These are phyloP conservation scores for Collybia sordida DNA, from an alignment of 768 basidiomycete species.

Conservation along the genomic window DNA sequence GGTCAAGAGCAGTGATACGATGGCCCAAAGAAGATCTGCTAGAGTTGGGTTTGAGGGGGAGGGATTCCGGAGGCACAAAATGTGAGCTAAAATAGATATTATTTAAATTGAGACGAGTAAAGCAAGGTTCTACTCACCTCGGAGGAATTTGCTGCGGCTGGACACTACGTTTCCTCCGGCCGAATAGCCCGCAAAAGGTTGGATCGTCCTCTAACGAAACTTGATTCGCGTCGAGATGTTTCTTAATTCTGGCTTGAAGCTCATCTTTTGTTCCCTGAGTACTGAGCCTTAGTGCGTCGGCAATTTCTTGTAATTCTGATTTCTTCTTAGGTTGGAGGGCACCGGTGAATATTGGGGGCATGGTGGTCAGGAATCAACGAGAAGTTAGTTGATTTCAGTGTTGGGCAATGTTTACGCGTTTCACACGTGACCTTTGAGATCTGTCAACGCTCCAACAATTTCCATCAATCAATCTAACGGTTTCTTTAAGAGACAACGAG, in stretches of 20 bases:
- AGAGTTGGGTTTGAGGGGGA: slow-evolving; percentile 5
- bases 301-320: slow-evolving; percentile 62
- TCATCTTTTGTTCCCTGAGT: slow-evolving; percentile 65
- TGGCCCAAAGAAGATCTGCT: slow-evolving; percentile 10
- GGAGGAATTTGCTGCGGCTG: slow-evolving; percentile 30
- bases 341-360: slow-evolving; percentile 51
- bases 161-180: slow-evolving; percentile 41
- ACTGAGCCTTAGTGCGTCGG: slow-evolving; percentile 48
- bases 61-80: not conserved
- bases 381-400: slow-evolving; percentile 20
- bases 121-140: not conserved
- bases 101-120: not conserved
- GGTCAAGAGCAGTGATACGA: slow-evolving; percentile 32
- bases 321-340: slow-evolving; percentile 67
- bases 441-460: not conserved
- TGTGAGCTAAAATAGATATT: slow-evolving; percentile 5
- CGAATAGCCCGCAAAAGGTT: slow-evolving; percentile 52
- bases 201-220: slow-evolving; percentile 55
- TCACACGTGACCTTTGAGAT: slow-evolving; percentile 27
- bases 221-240: slow-evolving; percentile 57
- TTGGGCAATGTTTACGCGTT: slow-evolving; percentile 22
- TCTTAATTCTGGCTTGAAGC: slow-evolving; percentile 58
- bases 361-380: slow-evolving; percentile 31
- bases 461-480: no score
- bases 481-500: not conserved